Percentiles rank a stretch among this genome's conserved stretches.
These are phyloP conservation scores for Russula vinacea DNA, from an alignment of 768 basidiomycete species.

Conservation along the genomic window DNA sequence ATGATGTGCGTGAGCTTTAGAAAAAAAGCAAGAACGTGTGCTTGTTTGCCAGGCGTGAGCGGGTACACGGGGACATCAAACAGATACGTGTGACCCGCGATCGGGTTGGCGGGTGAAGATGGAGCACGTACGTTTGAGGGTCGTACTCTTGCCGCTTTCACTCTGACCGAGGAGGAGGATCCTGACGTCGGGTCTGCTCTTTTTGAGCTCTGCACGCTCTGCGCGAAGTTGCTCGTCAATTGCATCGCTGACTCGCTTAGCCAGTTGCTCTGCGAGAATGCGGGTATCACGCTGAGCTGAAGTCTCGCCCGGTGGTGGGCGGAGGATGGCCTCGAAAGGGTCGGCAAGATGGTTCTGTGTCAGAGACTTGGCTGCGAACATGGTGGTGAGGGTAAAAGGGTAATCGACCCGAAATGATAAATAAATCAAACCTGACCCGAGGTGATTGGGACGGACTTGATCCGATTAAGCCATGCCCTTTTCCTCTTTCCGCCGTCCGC, in stretches of 20 bases:
- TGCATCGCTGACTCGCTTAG: constrained; percentile 66
- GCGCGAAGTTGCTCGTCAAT: constrained; percentile 77
- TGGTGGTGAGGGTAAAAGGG: constrained; percentile 3
- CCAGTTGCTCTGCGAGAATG: constrained; percentile 63
- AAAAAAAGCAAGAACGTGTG: constrained; percentile 4
- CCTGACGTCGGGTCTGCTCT: constrained; percentile 61
- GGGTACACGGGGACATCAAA: neutral
- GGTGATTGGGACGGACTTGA: neutral
- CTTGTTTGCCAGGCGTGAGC: neutral
- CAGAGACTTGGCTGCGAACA: constrained; percentile 22
- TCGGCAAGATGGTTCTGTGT: constrained; percentile 46
- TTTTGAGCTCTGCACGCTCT: constrained; percentile 60
- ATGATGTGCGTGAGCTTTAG: constrained; percentile 26
- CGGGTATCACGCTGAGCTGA: constrained; percentile 61
- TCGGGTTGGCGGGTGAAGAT: neutral
- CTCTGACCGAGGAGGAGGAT: constrained; percentile 83
- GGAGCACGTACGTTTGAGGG: constrained; percentile 75
- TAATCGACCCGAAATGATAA: neutral
- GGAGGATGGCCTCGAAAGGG: constrained; percentile 64
- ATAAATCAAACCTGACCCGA: neutral
- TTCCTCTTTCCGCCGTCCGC: neutral
- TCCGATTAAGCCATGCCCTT: neutral
- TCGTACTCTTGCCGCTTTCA: constrained; percentile 87
- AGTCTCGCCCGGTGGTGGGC: constrained; percentile 72
- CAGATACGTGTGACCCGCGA: neutral